Conservation (phyloP, 2,329 filamentous ascomycete species). For the Alternaria hordeiaustralica region DNA sequence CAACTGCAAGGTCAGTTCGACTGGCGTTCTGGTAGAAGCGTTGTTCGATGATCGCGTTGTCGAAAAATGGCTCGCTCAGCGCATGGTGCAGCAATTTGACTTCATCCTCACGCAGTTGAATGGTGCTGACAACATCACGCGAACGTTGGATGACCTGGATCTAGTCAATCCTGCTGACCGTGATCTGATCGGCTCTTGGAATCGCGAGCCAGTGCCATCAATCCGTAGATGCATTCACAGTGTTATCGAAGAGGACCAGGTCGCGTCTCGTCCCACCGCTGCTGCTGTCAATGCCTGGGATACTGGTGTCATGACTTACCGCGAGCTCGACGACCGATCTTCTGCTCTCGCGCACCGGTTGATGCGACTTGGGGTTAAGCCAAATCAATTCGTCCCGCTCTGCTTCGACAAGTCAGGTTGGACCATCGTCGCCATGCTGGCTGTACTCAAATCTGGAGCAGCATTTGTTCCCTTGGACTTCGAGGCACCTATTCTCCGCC, state of each 20-base stretch:
- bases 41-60: conserved; percentile 40
- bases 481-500: conserved; percentile 42
- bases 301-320: conserved; percentile 31
- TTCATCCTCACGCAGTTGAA: conserved; percentile 36
- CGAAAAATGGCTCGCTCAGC: conserved; percentile 34
- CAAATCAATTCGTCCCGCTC: conserved; percentile 38
- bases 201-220: conserved; percentile 28
- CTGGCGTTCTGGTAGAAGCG: conserved; percentile 34
- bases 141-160: conserved; percentile 23
- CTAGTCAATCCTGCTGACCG: conserved; percentile 32
- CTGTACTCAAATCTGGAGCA: conserved; percentile 46
- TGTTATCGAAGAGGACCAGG: conserved; percentile 34
- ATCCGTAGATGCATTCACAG: conserved; percentile 39
- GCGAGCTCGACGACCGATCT: conserved; percentile 35
- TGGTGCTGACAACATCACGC: conserved; percentile 9
- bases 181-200: conserved; percentile 31
- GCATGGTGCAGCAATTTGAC: conserved; percentile 38
- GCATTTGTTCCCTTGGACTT: conserved; percentile 50
- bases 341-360: conserved; percentile 35
- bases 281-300: conserved; percentile 42
- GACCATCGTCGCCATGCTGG: conserved; percentile 46
- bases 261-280: conserved; percentile 22
- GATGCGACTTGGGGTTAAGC: conserved; percentile 31
- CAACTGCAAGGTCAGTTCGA: conserved; percentile 34
- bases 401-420: conserved; percentile 48